phyloP scores from a whole-genome alignment of 768 basidiomycete species.

The Lentinus brumalis region DNA sequence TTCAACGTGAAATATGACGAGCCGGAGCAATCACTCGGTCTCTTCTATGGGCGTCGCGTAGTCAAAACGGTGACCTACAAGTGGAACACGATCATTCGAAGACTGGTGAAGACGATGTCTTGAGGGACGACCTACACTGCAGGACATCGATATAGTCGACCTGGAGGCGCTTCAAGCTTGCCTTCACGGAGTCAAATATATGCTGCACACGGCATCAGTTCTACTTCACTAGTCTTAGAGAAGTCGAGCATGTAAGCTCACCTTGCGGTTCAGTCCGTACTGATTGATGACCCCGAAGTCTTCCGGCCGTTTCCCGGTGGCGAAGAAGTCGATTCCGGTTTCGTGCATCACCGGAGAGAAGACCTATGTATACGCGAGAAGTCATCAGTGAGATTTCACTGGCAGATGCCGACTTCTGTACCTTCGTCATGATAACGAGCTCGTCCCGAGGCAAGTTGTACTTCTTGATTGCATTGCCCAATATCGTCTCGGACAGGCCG shows the following conservation, averaged over 20 bases:
- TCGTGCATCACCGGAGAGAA: conserved; percentile 7
- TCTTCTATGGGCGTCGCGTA: conserved; percentile 44
- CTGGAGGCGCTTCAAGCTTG: conserved; percentile 64
- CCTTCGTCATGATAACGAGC: conserved; percentile 55
- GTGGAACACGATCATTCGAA: conserved; percentile 14
- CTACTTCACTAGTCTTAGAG: neutral
- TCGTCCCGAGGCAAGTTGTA: conserved; percentile 48
- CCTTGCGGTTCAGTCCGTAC: conserved; percentile 42
- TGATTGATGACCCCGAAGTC: conserved; percentile 40
- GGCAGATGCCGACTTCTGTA: conserved; percentile 3
- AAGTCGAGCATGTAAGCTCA: conserved; percentile 12
- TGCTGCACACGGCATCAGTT: conserved; percentile 2
- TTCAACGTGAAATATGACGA: too few relatives aligned
- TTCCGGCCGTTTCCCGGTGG: conserved; percentile 18
- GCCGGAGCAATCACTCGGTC: conserved; percentile 12
- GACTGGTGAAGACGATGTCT: too few relatives aligned
- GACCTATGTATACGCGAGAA: conserved; percentile 4
- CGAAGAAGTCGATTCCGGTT: conserved; percentile 9
- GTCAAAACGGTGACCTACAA: conserved; percentile 35
- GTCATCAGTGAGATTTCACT: neutral
- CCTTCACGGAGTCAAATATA: conserved; percentile 22
- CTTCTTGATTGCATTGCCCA: conserved; percentile 50
- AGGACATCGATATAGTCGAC: conserved; percentile 77
- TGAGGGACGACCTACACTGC: conserved; percentile 48
- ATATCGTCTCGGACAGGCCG: conserved; percentile 43